phyloP scores from a whole-genome alignment of 1,284 basidiomycete species.

The Volvariella volvacea region DNA sequence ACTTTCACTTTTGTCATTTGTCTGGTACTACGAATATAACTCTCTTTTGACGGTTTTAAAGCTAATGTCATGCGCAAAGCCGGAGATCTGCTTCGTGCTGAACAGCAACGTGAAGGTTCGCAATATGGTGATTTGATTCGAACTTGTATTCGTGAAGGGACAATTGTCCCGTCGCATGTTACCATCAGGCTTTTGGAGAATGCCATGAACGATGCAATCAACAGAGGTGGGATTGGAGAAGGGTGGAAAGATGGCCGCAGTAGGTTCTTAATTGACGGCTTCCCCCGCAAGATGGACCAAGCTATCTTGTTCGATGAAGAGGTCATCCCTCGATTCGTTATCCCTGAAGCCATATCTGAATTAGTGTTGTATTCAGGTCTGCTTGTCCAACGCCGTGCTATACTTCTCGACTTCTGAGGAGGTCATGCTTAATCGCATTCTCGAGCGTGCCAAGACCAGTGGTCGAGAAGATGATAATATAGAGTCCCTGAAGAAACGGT shows the following conservation, averaged over 20 bases:
- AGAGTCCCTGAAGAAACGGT: conserved; percentile 95
- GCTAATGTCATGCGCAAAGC: conserved; percentile 40
- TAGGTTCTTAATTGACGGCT: conserved; percentile 95
- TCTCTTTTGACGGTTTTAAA: conserved; percentile 5
- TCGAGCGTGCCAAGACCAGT: conserved; percentile 90
- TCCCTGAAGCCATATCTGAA: conserved; percentile 2
- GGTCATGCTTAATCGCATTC: conserved; percentile 80
- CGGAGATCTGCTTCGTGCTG: conserved; percentile 93
- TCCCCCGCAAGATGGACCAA: conserved; percentile 99
- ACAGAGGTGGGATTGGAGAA: conserved; percentile 31
- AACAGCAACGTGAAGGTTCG: conserved; percentile 86
- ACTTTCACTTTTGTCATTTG: conserved; percentile 90
- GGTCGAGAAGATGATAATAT: conserved; percentile 95
- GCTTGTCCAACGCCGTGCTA: conserved; percentile 73
- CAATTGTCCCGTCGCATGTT: conserved; percentile 95
- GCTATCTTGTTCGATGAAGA: conserved; percentile 88
- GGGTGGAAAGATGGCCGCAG: conserved; percentile 75
- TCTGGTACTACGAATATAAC: conserved; percentile 53
- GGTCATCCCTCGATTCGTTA: conserved; percentile 37
- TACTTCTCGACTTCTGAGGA: conserved; percentile 90
- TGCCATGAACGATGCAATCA: conserved; percentile 75
- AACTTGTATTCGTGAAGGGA: conserved; percentile 87
- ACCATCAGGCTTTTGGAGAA: conserved; percentile 95
- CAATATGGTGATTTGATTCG: conserved; percentile 85
- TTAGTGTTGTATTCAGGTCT: conserved; percentile 49